Base-by-base conservation (phyloP, 345 rosid species). In the Euphorbia pulcherrima region DNA sequence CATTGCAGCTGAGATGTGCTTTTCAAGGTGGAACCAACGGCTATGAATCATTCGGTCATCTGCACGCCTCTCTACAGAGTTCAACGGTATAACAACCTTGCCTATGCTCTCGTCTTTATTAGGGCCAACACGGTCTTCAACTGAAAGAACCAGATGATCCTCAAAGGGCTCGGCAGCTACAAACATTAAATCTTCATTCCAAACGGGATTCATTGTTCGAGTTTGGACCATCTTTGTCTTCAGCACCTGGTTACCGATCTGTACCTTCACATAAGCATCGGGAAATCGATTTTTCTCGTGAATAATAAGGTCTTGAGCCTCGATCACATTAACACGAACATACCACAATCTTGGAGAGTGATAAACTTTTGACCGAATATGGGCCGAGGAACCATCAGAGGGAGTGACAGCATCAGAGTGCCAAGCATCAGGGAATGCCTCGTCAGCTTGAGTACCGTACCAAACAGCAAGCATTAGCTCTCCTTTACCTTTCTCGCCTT, bases 161-260 rank as follows among this genome's bases (percentile, higher is more conserved):
- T 75, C 78, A 53, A 75, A 75, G 47, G 78, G 78, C 62, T 75
- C 74, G 29, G 78, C 78, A 69, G 78, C 78, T 51, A 75, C 78
- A 9, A 75, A 69, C 74, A 75, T 64, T 29, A 75, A 26, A 26
- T 75, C 78, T 64, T 75, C 78, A 65, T 75, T 75, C 78, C 78
- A 75, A 1, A 69, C 53, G 10, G 70, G 70, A 29, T 70, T 69
- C 74, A 60, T 64, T 39, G 70, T 75, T 54, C 51, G 74, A 50
- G 55, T 50, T 54, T 59, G 78, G 58, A 33, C 67, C 24, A 18
- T 65, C 67, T 65, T 75, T 21, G 78, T 75, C 71, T 63, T 75
- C 48, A 75, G 59, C 37, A 65, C 29, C 70, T 75, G 78, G 59
- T 65, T 69, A 30, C 74, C 78, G 39, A 75, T 50, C 70, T 69